These are phyloP conservation scores for Wickerhamiella occidentalis DNA, from an alignment of 805 yeast genomes.

Conservation along the genomic window DNA sequence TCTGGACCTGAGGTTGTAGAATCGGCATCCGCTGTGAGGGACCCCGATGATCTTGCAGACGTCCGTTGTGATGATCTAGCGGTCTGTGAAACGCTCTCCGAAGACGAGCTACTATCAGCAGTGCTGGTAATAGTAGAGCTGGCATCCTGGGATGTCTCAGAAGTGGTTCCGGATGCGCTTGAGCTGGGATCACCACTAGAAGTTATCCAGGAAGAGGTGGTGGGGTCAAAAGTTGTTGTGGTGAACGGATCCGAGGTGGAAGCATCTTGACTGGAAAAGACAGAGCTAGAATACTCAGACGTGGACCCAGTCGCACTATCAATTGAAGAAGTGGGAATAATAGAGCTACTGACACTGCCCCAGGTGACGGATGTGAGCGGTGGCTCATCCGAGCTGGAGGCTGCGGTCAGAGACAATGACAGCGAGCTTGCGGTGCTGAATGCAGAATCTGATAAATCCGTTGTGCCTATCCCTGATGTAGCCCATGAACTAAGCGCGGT, in stretches of 20 bases:
- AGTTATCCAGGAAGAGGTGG: neutral
- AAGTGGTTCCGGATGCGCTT: neutral
- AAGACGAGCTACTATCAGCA: neutral
- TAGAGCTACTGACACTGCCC: constrained; percentile 2
- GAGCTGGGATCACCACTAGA: neutral
- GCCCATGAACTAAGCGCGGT: neutral
- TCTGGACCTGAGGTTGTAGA: neutral
- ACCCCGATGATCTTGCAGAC: neutral
- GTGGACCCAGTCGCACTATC: neutral
- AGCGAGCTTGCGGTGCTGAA: neutral
- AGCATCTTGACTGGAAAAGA: neutral
- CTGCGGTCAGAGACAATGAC: constrained; percentile 4
- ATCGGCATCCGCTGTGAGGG: neutral
- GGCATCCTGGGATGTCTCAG: neutral
- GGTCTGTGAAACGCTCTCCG: no score
- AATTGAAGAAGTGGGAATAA: neutral
- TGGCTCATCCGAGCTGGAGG: constrained; percentile 3
- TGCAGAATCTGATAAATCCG: neutral
- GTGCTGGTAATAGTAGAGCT: neutral
- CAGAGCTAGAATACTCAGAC: neutral
- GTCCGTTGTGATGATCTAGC: neutral
- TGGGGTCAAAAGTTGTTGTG: neutral
- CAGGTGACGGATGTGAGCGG: constrained; percentile 2
- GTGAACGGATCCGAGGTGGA: constrained; percentile 1
- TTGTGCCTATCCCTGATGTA: neutral